Percentiles rank a stretch among this genome's conserved stretches.
These are phyloP conservation scores for Dictyostelium citrinum DNA, from an alignment of 78 protist genomes.

Conservation along the genomic window DNA sequence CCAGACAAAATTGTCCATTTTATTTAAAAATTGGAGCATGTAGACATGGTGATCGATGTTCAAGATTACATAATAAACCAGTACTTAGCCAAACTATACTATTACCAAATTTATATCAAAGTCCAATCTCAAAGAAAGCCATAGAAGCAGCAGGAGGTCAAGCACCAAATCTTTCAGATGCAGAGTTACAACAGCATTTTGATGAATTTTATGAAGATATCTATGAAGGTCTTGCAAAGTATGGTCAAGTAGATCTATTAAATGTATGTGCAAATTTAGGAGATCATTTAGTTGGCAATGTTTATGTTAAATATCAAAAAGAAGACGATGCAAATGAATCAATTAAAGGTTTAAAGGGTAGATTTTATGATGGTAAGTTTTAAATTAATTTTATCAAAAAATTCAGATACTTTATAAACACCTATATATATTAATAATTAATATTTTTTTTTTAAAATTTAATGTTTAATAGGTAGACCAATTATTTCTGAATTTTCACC, in stretches of 20 bases:
- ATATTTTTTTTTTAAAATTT: background rate
- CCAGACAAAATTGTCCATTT: constrained; percentile 97
- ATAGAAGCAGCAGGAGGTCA: constrained; percentile 7
- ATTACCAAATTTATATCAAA: constrained; percentile 92
- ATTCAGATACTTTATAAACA: too few relatives aligned
- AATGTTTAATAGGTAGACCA: constrained; percentile 80
- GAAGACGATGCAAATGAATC: constrained; percentile 96
- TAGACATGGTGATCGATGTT: constrained; percentile 99
- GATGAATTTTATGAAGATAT: constrained; percentile 95
- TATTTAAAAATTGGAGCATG: constrained; percentile 99
- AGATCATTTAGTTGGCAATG: constrained; percentile 98
- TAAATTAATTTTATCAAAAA: background rate
- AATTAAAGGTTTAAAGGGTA: constrained; percentile 84
- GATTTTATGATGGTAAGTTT: constrained; percentile 89
- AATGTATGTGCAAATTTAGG: constrained; percentile 94
- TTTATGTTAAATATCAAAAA: constrained; percentile 92
- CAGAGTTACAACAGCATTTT: constrained; percentile 84
- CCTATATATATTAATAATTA: background rate
- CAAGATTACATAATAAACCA: constrained; percentile 96
- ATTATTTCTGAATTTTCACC: constrained; percentile 97
- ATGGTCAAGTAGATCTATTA: constrained; percentile 91
- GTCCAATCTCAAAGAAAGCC: constrained; percentile 43
- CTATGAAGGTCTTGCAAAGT: constrained; percentile 90
- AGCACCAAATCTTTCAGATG: constrained; percentile 41
- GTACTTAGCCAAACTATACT: constrained; percentile 91